Percentiles rank a stretch among this genome's conserved stretches.
Conservation (phyloP, 2,329 filamentous ascomycete species). For the Penicillium glabrum region DNA sequence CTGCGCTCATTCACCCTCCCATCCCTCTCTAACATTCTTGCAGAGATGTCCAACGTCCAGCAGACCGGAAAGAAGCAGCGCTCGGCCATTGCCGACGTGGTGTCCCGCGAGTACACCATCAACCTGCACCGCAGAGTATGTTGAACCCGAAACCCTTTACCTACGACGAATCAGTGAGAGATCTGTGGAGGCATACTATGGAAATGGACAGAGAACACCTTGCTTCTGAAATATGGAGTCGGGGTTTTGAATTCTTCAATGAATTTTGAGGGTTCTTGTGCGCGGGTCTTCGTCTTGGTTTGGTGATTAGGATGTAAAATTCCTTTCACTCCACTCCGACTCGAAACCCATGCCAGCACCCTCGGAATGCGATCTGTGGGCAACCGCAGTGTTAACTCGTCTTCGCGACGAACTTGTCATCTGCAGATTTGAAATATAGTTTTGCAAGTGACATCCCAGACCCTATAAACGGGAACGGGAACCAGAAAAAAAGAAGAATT, state of each 20-base stretch:
- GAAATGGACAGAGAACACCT: constrained; percentile 35
- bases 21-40: constrained; percentile 16
- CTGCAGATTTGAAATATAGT: constrained; percentile 6
- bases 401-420: constrained; percentile 5
- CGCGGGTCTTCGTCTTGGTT: constrained; percentile 3
- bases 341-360: neutral
- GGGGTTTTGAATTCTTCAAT: constrained; percentile 9
- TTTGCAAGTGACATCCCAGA: constrained; percentile 10
- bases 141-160: constrained; percentile 39
- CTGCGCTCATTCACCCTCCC: neutral
- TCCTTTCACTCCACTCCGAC: neutral
- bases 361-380: constrained; percentile 7
- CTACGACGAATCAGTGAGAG: constrained; percentile 22
- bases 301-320: neutral
- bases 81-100: constrained; percentile 98
- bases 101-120: constrained; percentile 99
- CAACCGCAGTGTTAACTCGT: constrained; percentile 12
- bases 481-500: constrained; percentile 46
- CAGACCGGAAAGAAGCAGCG: constrained; percentile 72
- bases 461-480: constrained; percentile 1
- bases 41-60: constrained; percentile 63
- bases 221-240: constrained; percentile 20
- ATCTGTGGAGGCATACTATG: constrained; percentile 23
- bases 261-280: neutral
- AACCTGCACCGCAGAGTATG: constrained; percentile 99